These are phyloP conservation scores for Phycomyces blakesleeanus DNA, from an alignment of 192 early-diverging fungal species.

Conservation along the genomic window DNA sequence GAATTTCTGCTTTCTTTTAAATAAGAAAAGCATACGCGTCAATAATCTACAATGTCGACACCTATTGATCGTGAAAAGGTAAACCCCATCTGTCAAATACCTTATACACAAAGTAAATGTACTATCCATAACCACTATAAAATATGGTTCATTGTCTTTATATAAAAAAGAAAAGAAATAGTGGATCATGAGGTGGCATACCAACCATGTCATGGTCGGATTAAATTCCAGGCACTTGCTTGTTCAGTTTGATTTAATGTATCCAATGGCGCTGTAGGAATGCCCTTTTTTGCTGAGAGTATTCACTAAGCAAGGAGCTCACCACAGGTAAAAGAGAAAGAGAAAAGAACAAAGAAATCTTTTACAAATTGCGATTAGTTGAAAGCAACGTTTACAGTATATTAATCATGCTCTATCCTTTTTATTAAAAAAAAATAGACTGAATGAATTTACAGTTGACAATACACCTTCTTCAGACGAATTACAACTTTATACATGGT, in stretches of 20 bases:
- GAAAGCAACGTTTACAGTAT: neutral
- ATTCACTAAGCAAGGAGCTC: conserved; percentile 37
- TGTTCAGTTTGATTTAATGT: too few species aligned
- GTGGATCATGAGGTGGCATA: too few species aligned
- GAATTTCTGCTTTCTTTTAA: neutral
- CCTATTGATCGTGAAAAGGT: conserved; percentile 41
- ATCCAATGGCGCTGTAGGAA: conserved; percentile 22
- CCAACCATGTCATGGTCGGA: too few species aligned
- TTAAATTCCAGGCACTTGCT: too few species aligned
- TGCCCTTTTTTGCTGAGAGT: conserved; percentile 59
- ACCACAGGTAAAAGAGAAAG: conserved; percentile 33
- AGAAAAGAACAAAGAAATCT: neutral
- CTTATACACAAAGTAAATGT: neutral
- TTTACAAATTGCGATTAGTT: too few species aligned
- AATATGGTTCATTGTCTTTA: neutral
- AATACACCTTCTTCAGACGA: conserved; percentile 43
- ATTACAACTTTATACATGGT: conserved; percentile 58
- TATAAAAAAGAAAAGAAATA: neutral
- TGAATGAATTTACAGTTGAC: conserved; percentile 33
- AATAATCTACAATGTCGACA: conserved; percentile 3
- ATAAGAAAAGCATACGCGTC: neutral
- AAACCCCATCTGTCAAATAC: neutral
- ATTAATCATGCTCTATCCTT: neutral
- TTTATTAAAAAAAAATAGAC: conserved; percentile 12
- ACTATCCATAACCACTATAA: neutral